Percentiles rank a stretch among this genome's conserved stretches.
Conservation (phyloP, 2,329 filamentous ascomycete species). For the Xylariaceae sp. region DNA sequence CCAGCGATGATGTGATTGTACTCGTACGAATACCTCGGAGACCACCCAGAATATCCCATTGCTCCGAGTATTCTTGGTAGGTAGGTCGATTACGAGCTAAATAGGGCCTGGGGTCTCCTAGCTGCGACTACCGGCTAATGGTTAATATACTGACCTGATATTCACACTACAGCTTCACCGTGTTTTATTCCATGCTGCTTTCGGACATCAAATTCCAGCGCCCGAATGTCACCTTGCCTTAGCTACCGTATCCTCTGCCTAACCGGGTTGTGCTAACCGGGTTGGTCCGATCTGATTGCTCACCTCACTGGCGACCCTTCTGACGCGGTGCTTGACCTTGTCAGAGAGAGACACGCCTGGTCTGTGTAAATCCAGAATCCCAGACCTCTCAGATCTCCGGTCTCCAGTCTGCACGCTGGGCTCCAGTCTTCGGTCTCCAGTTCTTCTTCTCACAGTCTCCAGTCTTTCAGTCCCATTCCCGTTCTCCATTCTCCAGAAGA, state of each 20-base stretch:
- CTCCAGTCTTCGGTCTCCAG: too few species aligned
- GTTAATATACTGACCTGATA: background rate
- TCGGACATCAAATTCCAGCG: slow-evolving; percentile 11
- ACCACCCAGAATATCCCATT: too few species aligned
- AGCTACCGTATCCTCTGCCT: too few species aligned
- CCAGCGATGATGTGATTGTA: too few species aligned
- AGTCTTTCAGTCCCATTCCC: too few species aligned
- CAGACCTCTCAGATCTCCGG: too few species aligned
- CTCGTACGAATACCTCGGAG: too few species aligned
- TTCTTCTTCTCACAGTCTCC: too few species aligned
- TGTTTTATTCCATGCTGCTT: slow-evolving; percentile 5
- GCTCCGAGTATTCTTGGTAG: too few species aligned
- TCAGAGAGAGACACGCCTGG: background rate
- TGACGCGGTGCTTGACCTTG: slow-evolving; percentile 1
- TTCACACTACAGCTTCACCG: background rate
- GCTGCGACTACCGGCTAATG: background rate
- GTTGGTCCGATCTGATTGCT: slow-evolving; percentile 7
- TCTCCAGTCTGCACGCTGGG: too few species aligned
- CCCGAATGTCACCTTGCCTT: slow-evolving; percentile 10
- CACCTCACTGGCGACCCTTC: slow-evolving; percentile 10
- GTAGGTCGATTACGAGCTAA: background rate
- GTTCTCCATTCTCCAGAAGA: too few species aligned
- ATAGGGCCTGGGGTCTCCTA: background rate
- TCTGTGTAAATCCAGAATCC: background rate
- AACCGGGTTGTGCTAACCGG: background rate